These are phyloP conservation scores for Vitrella brassicaformis DNA, from an alignment of 73 alveolate species.

Conservation along the genomic window DNA sequence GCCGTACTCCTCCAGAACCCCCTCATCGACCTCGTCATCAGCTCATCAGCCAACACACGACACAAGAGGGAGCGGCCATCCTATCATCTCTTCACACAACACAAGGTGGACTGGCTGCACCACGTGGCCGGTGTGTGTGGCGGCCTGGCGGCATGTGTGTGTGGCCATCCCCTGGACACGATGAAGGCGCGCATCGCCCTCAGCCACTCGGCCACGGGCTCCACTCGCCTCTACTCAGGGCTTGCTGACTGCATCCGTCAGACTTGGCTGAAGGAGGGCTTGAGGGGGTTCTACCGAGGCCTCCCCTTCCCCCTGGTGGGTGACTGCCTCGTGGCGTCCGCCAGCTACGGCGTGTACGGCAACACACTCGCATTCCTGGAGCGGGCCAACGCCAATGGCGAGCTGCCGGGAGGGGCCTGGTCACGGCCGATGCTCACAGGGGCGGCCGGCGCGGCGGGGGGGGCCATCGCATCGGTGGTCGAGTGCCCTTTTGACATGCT, in stretches of 20 bases:
- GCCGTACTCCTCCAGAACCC: too few relatives aligned
- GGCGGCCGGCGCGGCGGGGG: neutral
- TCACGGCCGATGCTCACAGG: neutral
- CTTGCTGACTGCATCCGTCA: neutral
- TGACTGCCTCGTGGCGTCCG: neutral
- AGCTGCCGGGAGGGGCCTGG: neutral
- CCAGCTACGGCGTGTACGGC: neutral
- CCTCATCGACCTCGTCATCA: too few relatives aligned
- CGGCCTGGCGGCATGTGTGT: neutral
- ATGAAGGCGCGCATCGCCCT: neutral
- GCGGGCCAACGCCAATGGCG: neutral
- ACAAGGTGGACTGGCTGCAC: too few relatives aligned
- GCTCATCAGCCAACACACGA: too few relatives aligned
- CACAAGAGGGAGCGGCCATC: too few relatives aligned
- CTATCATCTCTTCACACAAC: too few relatives aligned
- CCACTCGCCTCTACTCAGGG: neutral
- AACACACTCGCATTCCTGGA: neutral
- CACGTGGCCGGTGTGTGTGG: neutral
- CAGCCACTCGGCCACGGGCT: neutral
- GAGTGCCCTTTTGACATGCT: neutral
- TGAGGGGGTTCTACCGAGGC: neutral
- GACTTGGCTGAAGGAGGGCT: neutral
- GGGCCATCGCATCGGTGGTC: neutral
- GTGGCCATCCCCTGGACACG: neutral
- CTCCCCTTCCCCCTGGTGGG: neutral